These are phyloP conservation scores for Haematococcus lacustris DNA, from an alignment of 139 green algal species.

Conservation along the genomic window DNA sequence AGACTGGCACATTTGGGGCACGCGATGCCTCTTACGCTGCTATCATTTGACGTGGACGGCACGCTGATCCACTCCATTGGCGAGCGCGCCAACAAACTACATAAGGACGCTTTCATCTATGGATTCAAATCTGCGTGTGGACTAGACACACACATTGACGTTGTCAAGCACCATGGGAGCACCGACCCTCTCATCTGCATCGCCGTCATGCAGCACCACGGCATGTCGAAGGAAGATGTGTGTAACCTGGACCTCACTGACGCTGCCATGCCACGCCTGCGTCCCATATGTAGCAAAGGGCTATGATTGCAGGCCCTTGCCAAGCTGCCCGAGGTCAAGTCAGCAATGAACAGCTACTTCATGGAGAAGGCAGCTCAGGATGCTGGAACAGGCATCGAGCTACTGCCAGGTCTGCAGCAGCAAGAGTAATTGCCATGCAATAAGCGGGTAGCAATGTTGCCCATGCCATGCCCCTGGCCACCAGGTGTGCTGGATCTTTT, in stretches of 20 bases:
- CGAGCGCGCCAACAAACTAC: constrained; percentile 43
- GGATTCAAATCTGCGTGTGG: constrained; percentile 36
- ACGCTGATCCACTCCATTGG: constrained; percentile 50
- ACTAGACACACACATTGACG: constrained; percentile 27
- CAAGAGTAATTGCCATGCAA: too few relatives aligned
- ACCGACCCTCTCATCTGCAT: constrained; percentile 49
- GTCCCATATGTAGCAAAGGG: too few relatives aligned
- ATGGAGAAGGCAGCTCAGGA: constrained; percentile 7
- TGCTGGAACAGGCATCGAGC: constrained; percentile 26
- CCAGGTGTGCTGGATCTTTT: too few relatives aligned
- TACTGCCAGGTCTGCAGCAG: constrained; percentile 48
- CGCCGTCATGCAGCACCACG: constrained; percentile 46
- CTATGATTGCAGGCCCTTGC: constrained; percentile 29
- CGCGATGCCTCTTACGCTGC: too few relatives aligned
- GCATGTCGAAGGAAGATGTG: constrained; percentile 45
- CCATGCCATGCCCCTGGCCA: too few relatives aligned
- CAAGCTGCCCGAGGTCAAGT: constrained; percentile 34
- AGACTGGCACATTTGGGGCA: too few relatives aligned
- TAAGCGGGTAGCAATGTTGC: too few relatives aligned
- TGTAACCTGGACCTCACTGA: neutral
- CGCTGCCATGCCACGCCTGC: too few relatives aligned
- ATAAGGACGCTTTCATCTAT: constrained; percentile 46
- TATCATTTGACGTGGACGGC: constrained; percentile 57
- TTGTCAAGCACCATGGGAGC: constrained; percentile 2
- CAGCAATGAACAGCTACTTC: constrained; percentile 41